Evolutionary conservation across 2,329 filamentous ascomycete genomes (phyloP).

Genomic region (Phialocephala sp.): DNA sequence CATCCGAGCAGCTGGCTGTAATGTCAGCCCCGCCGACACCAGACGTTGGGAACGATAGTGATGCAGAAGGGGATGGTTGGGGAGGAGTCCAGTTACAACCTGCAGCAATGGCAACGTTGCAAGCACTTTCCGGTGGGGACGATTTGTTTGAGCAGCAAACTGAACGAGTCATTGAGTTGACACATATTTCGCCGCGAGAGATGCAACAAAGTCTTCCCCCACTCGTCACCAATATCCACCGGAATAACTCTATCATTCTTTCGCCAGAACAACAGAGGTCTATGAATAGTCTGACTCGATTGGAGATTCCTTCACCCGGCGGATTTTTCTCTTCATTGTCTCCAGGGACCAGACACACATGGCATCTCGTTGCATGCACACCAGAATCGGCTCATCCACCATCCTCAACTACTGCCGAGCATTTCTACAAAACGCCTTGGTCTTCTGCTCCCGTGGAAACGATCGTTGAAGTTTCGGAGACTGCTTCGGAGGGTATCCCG

Average conservation of each 20-base stretch:
- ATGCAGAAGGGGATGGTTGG: slow-evolving; percentile 69
- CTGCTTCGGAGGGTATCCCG: slow-evolving; percentile 65
- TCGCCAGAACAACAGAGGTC: slow-evolving; percentile 62
- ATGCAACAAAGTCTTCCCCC: slow-evolving; percentile 59
- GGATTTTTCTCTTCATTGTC: slow-evolving; percentile 90
- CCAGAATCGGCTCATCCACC: slow-evolving; percentile 65
- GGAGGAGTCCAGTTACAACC: slow-evolving; percentile 76
- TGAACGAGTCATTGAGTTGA: slow-evolving; percentile 59
- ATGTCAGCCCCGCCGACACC: slow-evolving; percentile 88
- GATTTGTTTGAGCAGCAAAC: slow-evolving; percentile 68
- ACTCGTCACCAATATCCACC: slow-evolving; percentile 51
- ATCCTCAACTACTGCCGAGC: slow-evolving; percentile 88
- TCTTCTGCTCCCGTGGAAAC: slow-evolving; percentile 65
- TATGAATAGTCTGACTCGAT: slow-evolving; percentile 74
- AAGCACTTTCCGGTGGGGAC: slow-evolving; percentile 67
- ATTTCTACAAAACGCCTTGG: slow-evolving; percentile 90
- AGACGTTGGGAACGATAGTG: slow-evolving; percentile 64
- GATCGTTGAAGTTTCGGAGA: slow-evolving; percentile 62
- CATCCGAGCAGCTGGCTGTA: slow-evolving; percentile 83
- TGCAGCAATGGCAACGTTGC: slow-evolving; percentile 79
- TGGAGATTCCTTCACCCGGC: slow-evolving; percentile 90
- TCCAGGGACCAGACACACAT: slow-evolving; percentile 77
- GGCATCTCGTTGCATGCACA: slow-evolving; percentile 67
- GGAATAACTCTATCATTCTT: slow-evolving; percentile 46
- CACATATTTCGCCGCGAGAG: slow-evolving; percentile 48